Conservation (phyloP, 768 basidiomycete species). For the Boletus sp. region DNA sequence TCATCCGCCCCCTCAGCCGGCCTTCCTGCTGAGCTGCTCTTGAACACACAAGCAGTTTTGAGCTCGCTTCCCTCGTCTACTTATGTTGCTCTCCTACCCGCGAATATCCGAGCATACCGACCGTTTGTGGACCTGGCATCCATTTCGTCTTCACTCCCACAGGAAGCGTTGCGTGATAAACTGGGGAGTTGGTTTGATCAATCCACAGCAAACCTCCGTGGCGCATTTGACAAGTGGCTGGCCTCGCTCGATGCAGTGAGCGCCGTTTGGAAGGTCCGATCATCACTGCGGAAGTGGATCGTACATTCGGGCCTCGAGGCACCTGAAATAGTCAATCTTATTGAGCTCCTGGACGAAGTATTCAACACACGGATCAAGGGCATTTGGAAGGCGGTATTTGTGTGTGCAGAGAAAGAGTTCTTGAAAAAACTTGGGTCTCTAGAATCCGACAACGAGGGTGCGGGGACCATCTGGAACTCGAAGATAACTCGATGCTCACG, state of each 20-base stretch:
- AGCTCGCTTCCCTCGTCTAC: constrained; percentile 76
- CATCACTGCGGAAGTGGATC: constrained; percentile 48
- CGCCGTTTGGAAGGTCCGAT: constrained; percentile 71
- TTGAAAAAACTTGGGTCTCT: constrained; percentile 36
- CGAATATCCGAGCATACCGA: constrained; percentile 69
- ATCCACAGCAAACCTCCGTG: constrained; percentile 44
- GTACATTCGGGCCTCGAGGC: constrained; percentile 40
- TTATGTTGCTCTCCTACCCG: constrained; percentile 75
- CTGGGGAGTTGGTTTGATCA: constrained; percentile 64
- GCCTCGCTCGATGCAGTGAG: constrained; percentile 52
- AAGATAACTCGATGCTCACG: constrained; percentile 10
- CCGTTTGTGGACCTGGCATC: constrained; percentile 79
- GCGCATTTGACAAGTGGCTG: constrained; percentile 55
- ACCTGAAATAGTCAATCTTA: constrained; percentile 45
- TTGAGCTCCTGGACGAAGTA: constrained; percentile 47
- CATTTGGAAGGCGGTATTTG: constrained; percentile 57
- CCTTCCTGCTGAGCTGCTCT: constrained; percentile 49
- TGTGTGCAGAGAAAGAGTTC: constrained; percentile 45
- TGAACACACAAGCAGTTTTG: constrained; percentile 69
- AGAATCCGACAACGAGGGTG: constrained; percentile 17
- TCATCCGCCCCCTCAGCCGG: constrained; percentile 20
- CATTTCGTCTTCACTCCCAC: constrained; percentile 48
- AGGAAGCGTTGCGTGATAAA: constrained; percentile 41
- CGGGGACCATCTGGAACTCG: constrained; percentile 1
- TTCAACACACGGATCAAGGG: constrained; percentile 50